Evolutionary conservation across 176 grass and related monocot genomes (phyloP).

Genomic region (Rhynchospora breviuscula): DNA sequence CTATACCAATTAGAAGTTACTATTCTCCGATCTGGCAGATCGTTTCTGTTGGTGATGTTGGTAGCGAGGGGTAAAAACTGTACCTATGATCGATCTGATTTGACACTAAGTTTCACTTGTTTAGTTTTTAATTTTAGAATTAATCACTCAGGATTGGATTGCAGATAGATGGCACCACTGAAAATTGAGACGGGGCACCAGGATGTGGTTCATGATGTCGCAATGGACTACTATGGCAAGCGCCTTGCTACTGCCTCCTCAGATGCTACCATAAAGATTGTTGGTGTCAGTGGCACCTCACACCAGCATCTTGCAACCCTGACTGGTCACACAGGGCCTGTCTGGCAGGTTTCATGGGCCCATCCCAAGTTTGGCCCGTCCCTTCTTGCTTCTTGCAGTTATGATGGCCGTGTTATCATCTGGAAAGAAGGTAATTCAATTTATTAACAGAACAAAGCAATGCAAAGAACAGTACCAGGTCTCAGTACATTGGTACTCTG

Average conservation of each 20-base stretch:
- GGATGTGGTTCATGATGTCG: constrained; percentile 58
- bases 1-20: too few relatives aligned
- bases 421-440: constrained; percentile 54
- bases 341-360: constrained; percentile 72
- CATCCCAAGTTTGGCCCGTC: constrained; percentile 74
- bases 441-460: neutral
- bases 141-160: neutral
- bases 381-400: constrained; percentile 68
- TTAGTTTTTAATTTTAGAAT: neutral
- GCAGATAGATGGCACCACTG: constrained; percentile 40
- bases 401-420: constrained; percentile 59
- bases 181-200: constrained; percentile 71
- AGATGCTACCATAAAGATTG: constrained; percentile 61
- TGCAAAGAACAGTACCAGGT: neutral
- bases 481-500: too few relatives aligned
- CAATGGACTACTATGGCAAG: constrained; percentile 82
- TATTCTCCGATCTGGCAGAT: too few relatives aligned
- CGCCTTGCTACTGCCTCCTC: constrained; percentile 63
- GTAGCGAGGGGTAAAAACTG: neutral
- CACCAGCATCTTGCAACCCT: constrained; percentile 69
- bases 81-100: neutral
- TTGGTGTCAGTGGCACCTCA: constrained; percentile 53
- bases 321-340: constrained; percentile 60
- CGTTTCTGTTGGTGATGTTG: too few relatives aligned
- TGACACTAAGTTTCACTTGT: neutral